Conservation (phyloP, 1,139 yeast species). For the Debaryomyces nepalensis region DNA sequence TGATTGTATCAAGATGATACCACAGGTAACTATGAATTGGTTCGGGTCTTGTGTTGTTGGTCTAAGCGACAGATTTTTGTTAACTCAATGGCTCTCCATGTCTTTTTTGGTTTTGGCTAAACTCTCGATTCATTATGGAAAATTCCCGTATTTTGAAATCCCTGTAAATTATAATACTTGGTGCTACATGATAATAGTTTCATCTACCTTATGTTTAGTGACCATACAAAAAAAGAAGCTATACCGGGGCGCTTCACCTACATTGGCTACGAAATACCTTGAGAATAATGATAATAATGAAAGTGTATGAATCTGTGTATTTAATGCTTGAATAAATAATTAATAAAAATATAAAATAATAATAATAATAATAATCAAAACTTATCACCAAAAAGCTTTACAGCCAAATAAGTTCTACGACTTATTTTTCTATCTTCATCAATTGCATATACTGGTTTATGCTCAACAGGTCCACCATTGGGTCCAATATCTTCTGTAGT, state of each 20-base stretch:
- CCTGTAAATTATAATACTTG: constrained; percentile 34
- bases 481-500: constrained; percentile 17
- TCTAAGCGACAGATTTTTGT: constrained; percentile 18
- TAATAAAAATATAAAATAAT: too few species aligned
- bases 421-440: constrained; percentile 64
- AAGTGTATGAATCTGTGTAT: constrained; percentile 2
- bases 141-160: constrained; percentile 25
- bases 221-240: constrained; percentile 17
- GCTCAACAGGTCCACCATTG: constrained; percentile 19
- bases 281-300: constrained; percentile 6
- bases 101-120: constrained; percentile 13
- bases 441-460: constrained; percentile 34
- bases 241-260: constrained; percentile 17
- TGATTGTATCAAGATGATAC: constrained; percentile 23
- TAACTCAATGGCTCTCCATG: constrained; percentile 17
- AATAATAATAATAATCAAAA: constrained; percentile 38
- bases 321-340: constrained; percentile 11
- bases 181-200: constrained; percentile 18
- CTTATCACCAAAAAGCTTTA: constrained; percentile 67
- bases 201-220: constrained; percentile 14
- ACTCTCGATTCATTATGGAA: constrained; percentile 11
- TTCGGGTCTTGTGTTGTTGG: constrained; percentile 25
- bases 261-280: constrained; percentile 9
- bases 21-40: constrained; percentile 39
- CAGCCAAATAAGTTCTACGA: constrained; percentile 63